Base-by-base conservation (phyloP, 1,139 yeast species). In the Arxiozyma telluris region DNA sequence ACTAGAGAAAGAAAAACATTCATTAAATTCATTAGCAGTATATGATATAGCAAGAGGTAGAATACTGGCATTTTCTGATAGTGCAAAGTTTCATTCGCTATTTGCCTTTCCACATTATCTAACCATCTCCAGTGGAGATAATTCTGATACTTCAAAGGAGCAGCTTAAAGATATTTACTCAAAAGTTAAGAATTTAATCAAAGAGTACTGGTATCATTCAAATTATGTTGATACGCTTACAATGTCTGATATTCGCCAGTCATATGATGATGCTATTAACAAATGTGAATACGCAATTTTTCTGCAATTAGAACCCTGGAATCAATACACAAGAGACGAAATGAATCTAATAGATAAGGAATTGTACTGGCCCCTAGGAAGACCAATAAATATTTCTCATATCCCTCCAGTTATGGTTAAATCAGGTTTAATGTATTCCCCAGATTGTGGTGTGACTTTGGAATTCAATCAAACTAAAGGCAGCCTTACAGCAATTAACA, bases 391-490 rank as follows among this genome's bases (percentile, higher is more conserved):
- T 50, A 59, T 71, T 21, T 76, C 79, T 7, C 57, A 65, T 0
- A 66, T 84, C 1, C 97, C 96, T 0, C 65, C 70, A 1, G 62
- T 91, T 20, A 72, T 71, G 41, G 64, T 89, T 15, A 68, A 77
- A 8, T 71, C 77, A 11, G 87, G 85, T 6, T 59, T 87, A 25
- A 58, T 88, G 21, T 90, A 87, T 64, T 88, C 96, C 0, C 97
- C 97, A 0, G 96, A 91, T 65, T 91, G 98, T 72, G 96, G 91
- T 0, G 66, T 84, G 3, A 68, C 78, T 0, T 59, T 87, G 12
- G 67, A 73, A 2, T 61, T 79, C 17, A 72, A 72, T 27, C 63
- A 66, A 4, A 72, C 80, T n/a, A 61, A 59, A n/a, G 96, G 96
- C 0, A 72, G 78, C 21, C 78, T 81, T 57, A 69, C 73, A 53